Base-by-base conservation (phyloP, 495 filamentous ascomycete genomes). In the Parathielavia hyrcaniae region DNA sequence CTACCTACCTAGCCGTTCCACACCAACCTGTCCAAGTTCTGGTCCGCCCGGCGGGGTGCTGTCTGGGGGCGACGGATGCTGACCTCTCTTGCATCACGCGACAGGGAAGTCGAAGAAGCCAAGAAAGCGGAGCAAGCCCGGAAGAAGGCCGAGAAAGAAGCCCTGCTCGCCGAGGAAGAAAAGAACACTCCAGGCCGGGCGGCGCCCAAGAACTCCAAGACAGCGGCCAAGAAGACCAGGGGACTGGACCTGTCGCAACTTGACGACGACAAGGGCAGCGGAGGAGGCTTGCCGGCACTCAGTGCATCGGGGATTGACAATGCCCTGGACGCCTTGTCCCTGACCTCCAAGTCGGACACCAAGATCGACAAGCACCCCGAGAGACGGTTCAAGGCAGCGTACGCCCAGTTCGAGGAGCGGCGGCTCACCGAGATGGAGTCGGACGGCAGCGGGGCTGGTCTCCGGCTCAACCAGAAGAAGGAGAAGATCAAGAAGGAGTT, bases 341-440 rank as follows among this genome's bases (percentile, higher is more conserved):
- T 95, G 20, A 86, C 87, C 12, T 35, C 41, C 0, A 63, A 67
- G 46, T 63, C 71, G 57, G 68, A 72, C 8, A 67, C 76, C 45
- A 89, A 93, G 72, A 73, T 96, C 39, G 93, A 98, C 67, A 76
- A 83, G 32, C 90, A 98, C 66, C 90, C 91, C 0, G 89, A 95
- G 74, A 75, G 88, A 38, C 74, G 95, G 53, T 91, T 83, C 73
- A 88, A 88, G 75, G 91, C 92, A 4, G 93, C 93, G 3, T 95
- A 89, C 71, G 81, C 87, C n/a, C 84, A 80, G 51, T 97, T 81
- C 66, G 90, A 96, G 74, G 90, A 90, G 60, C 74, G 87, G n/a
- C 78, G 92, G 53, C 68, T 97, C 59, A 79, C 83, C 4, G 91
- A 97, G 77, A 84, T 97, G 75, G 86, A 90, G 57, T 73, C 81